Conservation (phyloP, 768 basidiomycete genomes). For the Hypholoma sublateritium region DNA sequence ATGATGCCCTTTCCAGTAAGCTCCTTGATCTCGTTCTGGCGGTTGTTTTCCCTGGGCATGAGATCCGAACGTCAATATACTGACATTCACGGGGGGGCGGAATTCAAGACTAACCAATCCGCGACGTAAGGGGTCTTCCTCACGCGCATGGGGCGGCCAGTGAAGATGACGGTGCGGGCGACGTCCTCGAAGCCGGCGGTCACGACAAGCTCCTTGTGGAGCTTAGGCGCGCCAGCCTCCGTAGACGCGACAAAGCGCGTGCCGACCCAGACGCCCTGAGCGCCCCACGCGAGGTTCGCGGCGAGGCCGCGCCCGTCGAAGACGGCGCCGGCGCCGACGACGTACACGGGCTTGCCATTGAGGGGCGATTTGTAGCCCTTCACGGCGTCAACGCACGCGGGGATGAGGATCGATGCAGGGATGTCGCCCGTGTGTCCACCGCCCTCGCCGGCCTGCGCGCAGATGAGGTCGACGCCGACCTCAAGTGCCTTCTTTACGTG, state of each 20-base stretch:
- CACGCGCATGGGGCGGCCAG: conserved; percentile 87
- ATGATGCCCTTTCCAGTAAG: conserved; percentile 83
- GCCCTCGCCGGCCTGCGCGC: conserved; percentile 92
- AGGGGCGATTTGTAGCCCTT: conserved; percentile 76
- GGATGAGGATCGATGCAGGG: conserved; percentile 84
- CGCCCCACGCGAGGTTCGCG: conserved; percentile 87
- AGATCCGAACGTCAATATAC: background rate
- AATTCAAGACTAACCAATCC: conserved; percentile 58
- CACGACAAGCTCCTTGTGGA: conserved; percentile 79
- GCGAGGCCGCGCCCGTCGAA: conserved; percentile 87
- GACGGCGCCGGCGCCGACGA: conserved; percentile 90
- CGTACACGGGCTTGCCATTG: conserved; percentile 81
- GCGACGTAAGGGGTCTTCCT: conserved; percentile 82
- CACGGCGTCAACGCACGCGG: conserved; percentile 84
- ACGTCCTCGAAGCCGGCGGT: conserved; percentile 77
- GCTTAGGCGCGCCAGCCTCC: conserved; percentile 81
- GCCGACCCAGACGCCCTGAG: conserved; percentile 85
- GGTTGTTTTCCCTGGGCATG: conserved; percentile 64
- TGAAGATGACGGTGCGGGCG: conserved; percentile 83
- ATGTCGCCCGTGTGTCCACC: conserved; percentile 88
- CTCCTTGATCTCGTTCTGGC: conserved; percentile 78
- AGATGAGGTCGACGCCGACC: conserved; percentile 89
- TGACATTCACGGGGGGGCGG: too few relatives aligned
- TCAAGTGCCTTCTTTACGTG: conserved; percentile 80
- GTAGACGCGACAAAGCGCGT: conserved; percentile 83